Percentiles rank a stretch among this genome's conserved stretches.
Evolutionary conservation across 257 asterid genomes (phyloP).

Genomic region (Fraxinus cuspidata): DNA sequence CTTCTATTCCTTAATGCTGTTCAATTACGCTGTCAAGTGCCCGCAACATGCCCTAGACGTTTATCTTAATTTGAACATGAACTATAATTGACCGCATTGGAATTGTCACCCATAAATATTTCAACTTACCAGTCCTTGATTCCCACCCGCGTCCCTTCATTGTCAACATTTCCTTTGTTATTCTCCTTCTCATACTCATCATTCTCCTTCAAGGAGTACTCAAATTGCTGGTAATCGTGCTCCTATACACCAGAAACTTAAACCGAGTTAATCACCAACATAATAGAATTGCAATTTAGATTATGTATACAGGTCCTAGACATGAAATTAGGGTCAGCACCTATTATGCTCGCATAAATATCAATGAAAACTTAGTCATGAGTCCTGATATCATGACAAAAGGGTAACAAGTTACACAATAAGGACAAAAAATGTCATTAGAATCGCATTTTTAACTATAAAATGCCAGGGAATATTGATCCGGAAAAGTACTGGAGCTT

Average conservation of each 20-base stretch:
- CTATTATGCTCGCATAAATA: not conserved
- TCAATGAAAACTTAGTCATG: not conserved
- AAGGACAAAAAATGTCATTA: not conserved
- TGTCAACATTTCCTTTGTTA: conserved; percentile 4
- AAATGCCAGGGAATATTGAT: not conserved
- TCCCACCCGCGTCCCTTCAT: conserved; percentile 39
- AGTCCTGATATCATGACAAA: not conserved
- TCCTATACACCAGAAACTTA: conserved; percentile 27
- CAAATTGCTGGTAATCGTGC: conserved; percentile 39
- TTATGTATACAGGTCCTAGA: not conserved
- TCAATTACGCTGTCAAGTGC: no score
- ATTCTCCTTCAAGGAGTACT: conserved; percentile 33
- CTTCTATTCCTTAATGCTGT: no score
- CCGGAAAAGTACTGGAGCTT: no score
- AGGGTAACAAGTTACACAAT: not conserved
- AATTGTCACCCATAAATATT: not conserved
- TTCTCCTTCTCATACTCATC: conserved; percentile 11
- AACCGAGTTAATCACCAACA: not conserved
- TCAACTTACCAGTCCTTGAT: conserved; percentile 58
- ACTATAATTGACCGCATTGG: not conserved
- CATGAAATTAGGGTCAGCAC: not conserved
- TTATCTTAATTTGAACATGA: not conserved
- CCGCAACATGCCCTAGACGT: no score
- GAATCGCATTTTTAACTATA: no score
- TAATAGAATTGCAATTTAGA: not conserved